Evolutionary conservation across 352 stramenopile species (phyloP), one percentile per base, ranked within the genome.

Genomic region (Globisporangium lucens): DNA sequence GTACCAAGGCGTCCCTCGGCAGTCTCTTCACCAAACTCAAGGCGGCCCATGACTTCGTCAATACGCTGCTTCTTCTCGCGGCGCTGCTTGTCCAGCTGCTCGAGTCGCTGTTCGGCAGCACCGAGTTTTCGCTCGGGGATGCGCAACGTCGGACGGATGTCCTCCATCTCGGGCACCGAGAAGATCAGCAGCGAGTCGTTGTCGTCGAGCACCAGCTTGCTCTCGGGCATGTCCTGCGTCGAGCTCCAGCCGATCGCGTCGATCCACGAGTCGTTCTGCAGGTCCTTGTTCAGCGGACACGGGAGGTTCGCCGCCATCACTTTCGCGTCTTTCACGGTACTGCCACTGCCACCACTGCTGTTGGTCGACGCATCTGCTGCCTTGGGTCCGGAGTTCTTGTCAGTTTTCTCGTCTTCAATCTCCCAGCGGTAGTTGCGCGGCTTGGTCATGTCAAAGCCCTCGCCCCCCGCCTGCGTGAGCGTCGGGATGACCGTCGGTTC

Each of bases 121-220:
- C 88, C 88, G 22, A 95, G 56, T 65, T 94, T 94, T 47, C 86
- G 71, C 66, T 94, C 84, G 4, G 86, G 88, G 78, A 94, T 94
- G 17, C 88, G 86, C 61, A 94, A 68, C 3, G 88, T 95, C 9
- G 88, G 85, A 60, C 88, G 86, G 13, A 89, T 75, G 60, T 93
- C 87, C 62, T 95, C 86, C 75, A 91, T 92, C 53, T 93, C 79
- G 1, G 83, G 72, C 9, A 89, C 79, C 1, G 83, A 90, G 43
- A 93, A 88, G 56, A 95, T 90, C 29, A 95, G 72, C 33, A 81
- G 82, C 22, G 77, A 74, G 68, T 95, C 87, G 63, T 95, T 94
- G 65, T 93, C 87, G 65, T 95, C 87, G 33, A 95, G 61, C n/a
- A 94, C 75, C 2, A 95, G 64, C 59, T 90, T 88, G 59, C 83